Base-by-base conservation (phyloP, 257 asterid species). In the Mitragyna speciosa region DNA sequence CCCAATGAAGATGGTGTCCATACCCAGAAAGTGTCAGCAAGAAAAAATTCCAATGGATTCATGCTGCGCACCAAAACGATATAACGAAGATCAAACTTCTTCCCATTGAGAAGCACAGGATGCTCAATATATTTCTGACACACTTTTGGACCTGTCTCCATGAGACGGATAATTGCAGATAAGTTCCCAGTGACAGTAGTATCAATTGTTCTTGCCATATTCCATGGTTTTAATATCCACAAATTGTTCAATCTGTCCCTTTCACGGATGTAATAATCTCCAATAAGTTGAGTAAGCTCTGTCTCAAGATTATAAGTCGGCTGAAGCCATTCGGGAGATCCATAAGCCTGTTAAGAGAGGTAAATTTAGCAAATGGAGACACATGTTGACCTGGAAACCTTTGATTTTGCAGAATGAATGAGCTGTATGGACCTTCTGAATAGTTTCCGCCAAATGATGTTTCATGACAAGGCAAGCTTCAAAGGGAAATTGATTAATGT, bases 201-300 rank as follows among this genome's bases (percentile, higher is more conserved):
- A 82, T 95, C 98, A 73, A 95, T 95, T 39, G 98, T 95, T 85
- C 99, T 91, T 77, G 99, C 99, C 99, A 93, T 95, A 91, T 95
- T 95, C 99, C 99, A 95, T 78, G 98, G 99, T 87, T 95, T 95
- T 74, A 95, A 87, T 82, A 95, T 95, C 99, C 99, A 95, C 70
- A 93, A 79, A 85, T 93, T 95, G 90, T 93, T 88, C 48, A 65
- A 76, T 72, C 89, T 91, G 76, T 89, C 92, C 75, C 86, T 88
- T 83, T 91, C 92, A 45, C 95, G 92, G 19, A 86, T 74, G 75
- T 17, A 83, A 86, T 89, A 95, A 82, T 95, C 93, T 78, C 98
- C 99, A 70, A 95, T 83, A 59, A 95, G 91, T 78, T 93, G 93
- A 80, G 87, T 83, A 68, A 95, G 94, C 80, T 92, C 95, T 72